These are phyloP conservation scores for Phyllosticta citrichinensis DNA, from an alignment of 2,329 filamentous ascomycete genomes.

Conservation along the genomic window DNA sequence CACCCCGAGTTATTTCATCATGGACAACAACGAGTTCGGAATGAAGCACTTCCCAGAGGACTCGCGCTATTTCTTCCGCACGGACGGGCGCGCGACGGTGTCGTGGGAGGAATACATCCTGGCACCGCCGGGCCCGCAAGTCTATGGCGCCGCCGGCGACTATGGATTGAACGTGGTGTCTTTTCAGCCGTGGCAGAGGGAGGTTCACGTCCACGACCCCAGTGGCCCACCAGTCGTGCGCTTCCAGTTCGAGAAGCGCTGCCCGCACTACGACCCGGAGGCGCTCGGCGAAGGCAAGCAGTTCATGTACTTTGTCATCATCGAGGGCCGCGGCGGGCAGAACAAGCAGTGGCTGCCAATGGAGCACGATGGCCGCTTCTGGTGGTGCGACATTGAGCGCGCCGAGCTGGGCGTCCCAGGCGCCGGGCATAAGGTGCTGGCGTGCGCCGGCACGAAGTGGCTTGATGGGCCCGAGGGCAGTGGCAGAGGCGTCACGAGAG, in stretches of 20 bases:
- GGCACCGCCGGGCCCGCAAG: conserved; percentile 40
- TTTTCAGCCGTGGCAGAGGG: conserved; percentile 50
- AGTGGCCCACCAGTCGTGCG: conserved; percentile 41
- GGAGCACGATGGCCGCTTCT: conserved; percentile 63
- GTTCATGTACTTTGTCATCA: conserved; percentile 59
- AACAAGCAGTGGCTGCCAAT: conserved; percentile 60
- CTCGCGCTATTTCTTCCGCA: conserved; percentile 58
- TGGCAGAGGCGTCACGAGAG: conserved; percentile 8
- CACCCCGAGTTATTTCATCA: conserved; percentile 49
- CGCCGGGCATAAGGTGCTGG: not conserved
- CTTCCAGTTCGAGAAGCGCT: conserved; percentile 72
- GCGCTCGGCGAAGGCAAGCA: conserved; percentile 55
- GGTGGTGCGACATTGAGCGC: conserved; percentile 63
- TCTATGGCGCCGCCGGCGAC: conserved; percentile 36
- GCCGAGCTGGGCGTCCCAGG: conserved; percentile 38
- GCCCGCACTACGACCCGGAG: conserved; percentile 73
- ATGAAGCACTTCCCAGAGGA: conserved; percentile 68
- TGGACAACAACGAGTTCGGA: conserved; percentile 71
- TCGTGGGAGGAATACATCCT: conserved; percentile 77
- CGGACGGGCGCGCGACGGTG: conserved; percentile 52
- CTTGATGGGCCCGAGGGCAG: conserved; percentile 3
- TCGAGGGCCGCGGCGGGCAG: conserved; percentile 51
- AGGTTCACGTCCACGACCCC: conserved; percentile 50
- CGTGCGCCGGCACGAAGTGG: conserved; percentile 6
- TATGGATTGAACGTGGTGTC: conserved; percentile 46